These are phyloP conservation scores for Penicillium longicatenatum DNA, from an alignment of 495 filamentous ascomycete species.

Conservation along the genomic window DNA sequence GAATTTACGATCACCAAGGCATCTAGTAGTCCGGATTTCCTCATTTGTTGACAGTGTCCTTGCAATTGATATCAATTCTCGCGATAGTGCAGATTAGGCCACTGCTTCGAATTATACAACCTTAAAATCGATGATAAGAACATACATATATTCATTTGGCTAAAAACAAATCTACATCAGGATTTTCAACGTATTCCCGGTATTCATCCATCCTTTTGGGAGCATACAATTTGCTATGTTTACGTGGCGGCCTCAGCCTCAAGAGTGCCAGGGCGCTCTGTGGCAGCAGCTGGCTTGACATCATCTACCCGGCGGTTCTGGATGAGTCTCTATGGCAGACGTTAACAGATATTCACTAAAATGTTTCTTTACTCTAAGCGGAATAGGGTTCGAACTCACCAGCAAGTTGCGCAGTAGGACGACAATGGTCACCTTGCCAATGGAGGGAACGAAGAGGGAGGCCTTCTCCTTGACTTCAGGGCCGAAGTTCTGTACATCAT, in stretches of 20 bases:
- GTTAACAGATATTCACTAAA: constrained; percentile 4
- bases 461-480: constrained; percentile 88
- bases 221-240: not conserved
- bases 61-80: too few relatives aligned
- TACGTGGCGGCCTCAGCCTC: constrained; percentile 43
- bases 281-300: constrained; percentile 47
- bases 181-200: constrained; percentile 10
- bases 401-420: constrained; percentile 86
- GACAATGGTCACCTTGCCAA: constrained; percentile 96
- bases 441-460: constrained; percentile 94
- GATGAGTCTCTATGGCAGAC: constrained; percentile 45
- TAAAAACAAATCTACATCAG: constrained; percentile 28
- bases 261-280: constrained; percentile 47
- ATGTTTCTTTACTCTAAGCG: not conserved
- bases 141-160: constrained; percentile 23
- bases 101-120: too few relatives aligned
- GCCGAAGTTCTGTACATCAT: constrained; percentile 70
- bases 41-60: not conserved
- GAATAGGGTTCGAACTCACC: constrained; percentile 51
- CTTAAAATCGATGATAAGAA: not conserved
- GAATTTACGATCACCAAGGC: not conserved
- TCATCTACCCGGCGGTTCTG: constrained; percentile 51
- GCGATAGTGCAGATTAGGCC: too few relatives aligned
- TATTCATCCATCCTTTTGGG: constrained; percentile 13
- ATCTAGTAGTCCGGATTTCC: not conserved